Evolutionary conservation across 179 eudicot species (phyloP).

Genomic region (Heliamphora pulchella): DNA sequence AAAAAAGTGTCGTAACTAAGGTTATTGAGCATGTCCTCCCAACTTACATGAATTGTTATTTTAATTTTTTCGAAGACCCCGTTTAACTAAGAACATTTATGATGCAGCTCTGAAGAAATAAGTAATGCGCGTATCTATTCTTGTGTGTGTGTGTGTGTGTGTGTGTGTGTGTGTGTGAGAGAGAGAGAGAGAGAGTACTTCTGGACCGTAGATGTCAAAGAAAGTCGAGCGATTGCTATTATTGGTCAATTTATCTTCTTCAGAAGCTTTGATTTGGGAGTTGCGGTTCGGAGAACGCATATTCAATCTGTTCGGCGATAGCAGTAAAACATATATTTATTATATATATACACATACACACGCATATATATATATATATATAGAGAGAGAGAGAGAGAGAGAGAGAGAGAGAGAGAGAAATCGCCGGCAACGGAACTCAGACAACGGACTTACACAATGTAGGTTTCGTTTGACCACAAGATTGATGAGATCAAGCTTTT

Average conservation of each 20-base stretch:
- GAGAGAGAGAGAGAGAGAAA: no score
- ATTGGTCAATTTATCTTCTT: slow-evolving; percentile 20
- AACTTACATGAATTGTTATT: background rate
- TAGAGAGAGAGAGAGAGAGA: no score
- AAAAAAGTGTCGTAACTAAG: background rate
- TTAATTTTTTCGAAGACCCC: background rate
- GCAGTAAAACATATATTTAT: no score
- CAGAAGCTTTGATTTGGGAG: slow-evolving; percentile 12
- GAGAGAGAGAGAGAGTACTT: slow-evolving; percentile 30
- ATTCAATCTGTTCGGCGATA: background rate
- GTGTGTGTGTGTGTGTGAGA: background rate
- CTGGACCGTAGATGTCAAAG: slow-evolving; percentile 66
- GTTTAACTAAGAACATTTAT: background rate
- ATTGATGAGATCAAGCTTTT: no score
- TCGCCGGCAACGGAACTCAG: no score
- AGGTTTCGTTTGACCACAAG: no score
- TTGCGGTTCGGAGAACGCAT: slow-evolving; percentile 25
- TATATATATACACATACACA: no score
- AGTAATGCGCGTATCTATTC: no score
- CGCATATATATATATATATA: no score
- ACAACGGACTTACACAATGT: no score
- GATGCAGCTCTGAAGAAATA: background rate
- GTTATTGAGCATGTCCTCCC: background rate
- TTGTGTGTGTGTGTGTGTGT: no score
- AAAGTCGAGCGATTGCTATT: slow-evolving; percentile 25